phyloP scores from a whole-genome alignment of 257 asterid species.

The Solanum lignicaule region DNA sequence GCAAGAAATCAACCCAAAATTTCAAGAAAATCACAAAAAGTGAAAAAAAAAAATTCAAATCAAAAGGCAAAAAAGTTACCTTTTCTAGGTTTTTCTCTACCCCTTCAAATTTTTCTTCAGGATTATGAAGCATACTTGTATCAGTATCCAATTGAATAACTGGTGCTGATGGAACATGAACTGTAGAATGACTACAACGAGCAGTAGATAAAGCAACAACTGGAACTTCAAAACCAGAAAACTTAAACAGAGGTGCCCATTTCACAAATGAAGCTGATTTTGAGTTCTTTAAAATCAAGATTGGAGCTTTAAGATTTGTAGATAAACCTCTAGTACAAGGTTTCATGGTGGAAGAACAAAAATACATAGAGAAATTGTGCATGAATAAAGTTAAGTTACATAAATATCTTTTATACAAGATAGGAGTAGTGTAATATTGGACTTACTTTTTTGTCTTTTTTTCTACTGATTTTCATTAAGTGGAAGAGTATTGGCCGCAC shows the following conservation, averaged over 20 bases:
- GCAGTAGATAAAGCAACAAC: not conserved
- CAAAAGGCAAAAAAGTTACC: conserved; percentile 17
- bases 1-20: not conserved
- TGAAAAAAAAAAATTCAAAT: not conserved
- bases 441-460: not conserved
- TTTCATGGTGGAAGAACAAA: not conserved
- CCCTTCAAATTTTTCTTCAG: conserved; percentile 18
- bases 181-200: not conserved
- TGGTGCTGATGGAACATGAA: conserved; percentile 11
- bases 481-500: not conserved
- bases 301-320: not conserved
- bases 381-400: not conserved
- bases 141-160: not conserved
- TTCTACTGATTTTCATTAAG: not conserved
- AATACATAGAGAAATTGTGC: not conserved
- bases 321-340: not conserved
- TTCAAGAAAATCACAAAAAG: not conserved
- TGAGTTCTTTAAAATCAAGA: conserved; percentile 5
- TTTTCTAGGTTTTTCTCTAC: conserved; percentile 55
- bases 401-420: not conserved
- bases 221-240: not conserved
- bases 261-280: conserved; percentile 16
- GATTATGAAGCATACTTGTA: not conserved
- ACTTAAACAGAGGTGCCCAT: conserved; percentile 19
- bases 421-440: not conserved